Base-by-base conservation (phyloP, 768 basidiomycete genomes). In the Neoboletus magnificus region DNA sequence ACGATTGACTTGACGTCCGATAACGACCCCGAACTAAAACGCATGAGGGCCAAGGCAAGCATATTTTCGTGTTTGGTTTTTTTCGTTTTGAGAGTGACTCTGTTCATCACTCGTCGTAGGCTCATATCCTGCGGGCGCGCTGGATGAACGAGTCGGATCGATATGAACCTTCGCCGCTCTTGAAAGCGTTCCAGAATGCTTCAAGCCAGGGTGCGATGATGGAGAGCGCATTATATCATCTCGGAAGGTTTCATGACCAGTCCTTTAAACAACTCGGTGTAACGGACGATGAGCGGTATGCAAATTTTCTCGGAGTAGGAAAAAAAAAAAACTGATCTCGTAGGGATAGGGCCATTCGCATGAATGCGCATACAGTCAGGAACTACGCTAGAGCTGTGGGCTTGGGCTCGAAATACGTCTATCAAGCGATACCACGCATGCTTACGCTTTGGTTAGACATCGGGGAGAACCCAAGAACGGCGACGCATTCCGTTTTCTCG, bases 361-460 rank as follows among this genome's bases (percentile, higher is more conserved):
- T 91, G 86, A 83, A 83, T 62, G 59, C 79, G 7, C 79, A 82
- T 50, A 87, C 89, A 20, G 71, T 93, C 64, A 78, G 78, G 65
- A 75, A 80, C 59, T 96, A 87, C 58, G 76, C 79, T 3, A 82
- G 78, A 57, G 88, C 94, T 1, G 84, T 95, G 44, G 77, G 77
- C 64, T 74, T 79, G 65, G 97, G 97, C 18, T 92, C 94, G 36
- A 99, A 99, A 76, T 97, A 89, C 69, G 87, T 96, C 23, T 98
- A 96, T 69, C 96, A 96, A 68, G 93, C 93, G 0, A 84, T 99
- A 57, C 95, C 97, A 0, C 85, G 97, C 39, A 78, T 98, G 58
- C 79, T 99, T 10, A 98, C 94, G 0, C 82, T 99, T 30, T 99
- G 95, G 94, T 74, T 98, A 48, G 94, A 97, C 69, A 70, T 91